Evolutionary conservation across 495 filamentous ascomycete genomes (phyloP), one percentile per base, ranked within the genome.

Genomic region (Tuber indicum): DNA sequence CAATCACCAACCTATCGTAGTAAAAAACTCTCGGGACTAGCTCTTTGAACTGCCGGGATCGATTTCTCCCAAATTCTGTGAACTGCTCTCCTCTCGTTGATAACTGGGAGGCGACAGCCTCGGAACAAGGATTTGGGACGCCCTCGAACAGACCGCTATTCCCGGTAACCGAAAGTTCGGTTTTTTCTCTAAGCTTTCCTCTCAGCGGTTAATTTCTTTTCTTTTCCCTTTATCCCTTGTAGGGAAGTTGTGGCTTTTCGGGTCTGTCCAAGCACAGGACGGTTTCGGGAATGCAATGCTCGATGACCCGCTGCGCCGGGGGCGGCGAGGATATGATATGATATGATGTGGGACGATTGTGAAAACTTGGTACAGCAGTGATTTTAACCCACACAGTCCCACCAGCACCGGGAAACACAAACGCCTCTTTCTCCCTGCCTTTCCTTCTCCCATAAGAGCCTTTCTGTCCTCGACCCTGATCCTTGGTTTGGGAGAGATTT

Each of bases 251-350:
- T 66, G 58, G 58, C 58, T 66, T 66, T 36, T 66, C 26, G 58
- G 58, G 58, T 36, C 26, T 5, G 58, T 62, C n/a, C n/a, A 26
- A 49, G 46, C 14, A 49, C 46, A 66, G 58, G 17, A 66, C 58
- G 26, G 58, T 66, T 66, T 66, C 58, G 58, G 58, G 58, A 66
- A 66, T 66, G 58, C 58, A 66, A 36, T 66, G 58, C 58, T 66
- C 58, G 58, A 66, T 66, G 58, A 66, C 58, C 58, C 58, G 58
- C 58, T 66, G 26, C 58, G 6, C 58, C 58, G 58, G 58, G 52
- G 58, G 58, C 58, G 58, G 58, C 58, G 58, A 36, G 26, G 58
- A 66, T 66, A 66, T 66, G 58, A 36, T 66, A 66, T 66, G 58
- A 32, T 66, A 66, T 17, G 26, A 36, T 66, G 6, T 66, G 58